Base-by-base conservation (phyloP, 768 basidiomycete genomes). In the Tulasnella sp. region DNA sequence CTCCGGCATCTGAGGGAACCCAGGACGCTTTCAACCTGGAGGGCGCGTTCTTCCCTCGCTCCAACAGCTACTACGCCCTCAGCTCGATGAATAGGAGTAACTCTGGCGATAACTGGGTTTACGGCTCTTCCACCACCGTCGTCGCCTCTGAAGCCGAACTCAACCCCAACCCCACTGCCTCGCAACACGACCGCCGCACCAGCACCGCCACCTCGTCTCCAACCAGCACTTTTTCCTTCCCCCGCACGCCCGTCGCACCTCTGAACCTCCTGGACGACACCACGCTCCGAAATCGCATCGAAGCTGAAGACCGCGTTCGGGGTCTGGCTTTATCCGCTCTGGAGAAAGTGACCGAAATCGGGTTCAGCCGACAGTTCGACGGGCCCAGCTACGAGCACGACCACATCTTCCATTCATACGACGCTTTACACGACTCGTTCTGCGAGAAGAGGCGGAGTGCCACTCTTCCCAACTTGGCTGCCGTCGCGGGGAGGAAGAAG, bases 351-450 rank as follows among this genome's bases (percentile, higher is more conserved):
- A 46, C 72, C 27, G 44, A 74, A 39, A 46, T 74, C 72, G 44
- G 72, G 7, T 39, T 46, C 44, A 34, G 39, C n/a, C 10, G 39
- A 21, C 27, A 14, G 21, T 74, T 40, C 44, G 39, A 46, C 72
- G 72, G 72, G 16, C 75, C 75, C 19, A 56, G 9, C 56, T 76
- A 76, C 75, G 75, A 76, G 46, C 75, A 76, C 75, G 75, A 76
- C 36, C 75, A 76, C 46, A 48, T 76, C 36, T 76, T 76, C 46
- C 75, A 76, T 21, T 76, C 75, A n/a, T 76, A 76, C 75, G 75
- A 76, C 48, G 52, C 42, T 3, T 39, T 76, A 14, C 75, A 76
- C 44, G 36, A 38, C 19, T 44, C 75, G 24, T 52, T 76, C 19
- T 76, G 42, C 42, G 75, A 76, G 52, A 76, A 58, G 52, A 71